These are phyloP conservation scores for Acrodontium crateriforme DNA, from an alignment of 2,329 filamentous ascomycete species.

Conservation along the genomic window DNA sequence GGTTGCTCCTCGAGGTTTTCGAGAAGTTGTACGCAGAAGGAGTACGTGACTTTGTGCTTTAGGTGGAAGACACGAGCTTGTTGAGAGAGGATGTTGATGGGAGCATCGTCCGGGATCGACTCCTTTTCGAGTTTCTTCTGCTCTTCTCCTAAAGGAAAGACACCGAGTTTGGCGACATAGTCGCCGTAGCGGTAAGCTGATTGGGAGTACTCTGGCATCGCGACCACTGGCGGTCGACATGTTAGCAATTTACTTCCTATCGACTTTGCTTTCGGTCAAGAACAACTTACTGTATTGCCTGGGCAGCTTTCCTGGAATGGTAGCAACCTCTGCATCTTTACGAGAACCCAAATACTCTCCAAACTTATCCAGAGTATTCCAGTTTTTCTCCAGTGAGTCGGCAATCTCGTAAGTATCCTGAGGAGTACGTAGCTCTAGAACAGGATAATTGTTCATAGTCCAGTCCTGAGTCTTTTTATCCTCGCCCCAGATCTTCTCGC, in stretches of 20 bases:
- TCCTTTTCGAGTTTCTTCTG: conserved; percentile 17
- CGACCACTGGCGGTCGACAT: conserved; percentile 20
- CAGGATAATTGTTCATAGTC: conserved; percentile 22
- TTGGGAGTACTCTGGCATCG: conserved; percentile 22
- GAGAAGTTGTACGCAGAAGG: conserved; percentile 21
- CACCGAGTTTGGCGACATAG: conserved; percentile 21
- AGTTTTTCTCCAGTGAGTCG: conserved; percentile 22
- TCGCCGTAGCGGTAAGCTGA: conserved; percentile 23
- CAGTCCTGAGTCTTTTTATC: conserved; percentile 23
- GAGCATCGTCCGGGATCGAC: conserved; percentile 14
- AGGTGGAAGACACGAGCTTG: conserved; percentile 19
- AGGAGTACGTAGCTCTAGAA: conserved; percentile 19
- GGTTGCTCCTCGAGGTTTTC: conserved; percentile 22
- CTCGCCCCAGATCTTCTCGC: conserved; percentile 23
- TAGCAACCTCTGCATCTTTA: conserved; percentile 19
- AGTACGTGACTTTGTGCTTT: conserved; percentile 22
- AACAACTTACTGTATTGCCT: conserved; percentile 17
- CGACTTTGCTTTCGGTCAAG: neutral
- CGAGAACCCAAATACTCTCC: conserved; percentile 17
- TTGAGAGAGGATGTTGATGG: conserved; percentile 21
- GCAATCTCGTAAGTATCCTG: conserved; percentile 21
- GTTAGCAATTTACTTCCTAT: too few species aligned
- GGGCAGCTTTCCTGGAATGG: conserved; percentile 14
- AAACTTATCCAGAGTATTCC: conserved; percentile 20
- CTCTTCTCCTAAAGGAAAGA: conserved; percentile 18